These are phyloP conservation scores for Phytophthora meadii DNA, from an alignment of 352 stramenopile genomes.

Conservation along the genomic window DNA sequence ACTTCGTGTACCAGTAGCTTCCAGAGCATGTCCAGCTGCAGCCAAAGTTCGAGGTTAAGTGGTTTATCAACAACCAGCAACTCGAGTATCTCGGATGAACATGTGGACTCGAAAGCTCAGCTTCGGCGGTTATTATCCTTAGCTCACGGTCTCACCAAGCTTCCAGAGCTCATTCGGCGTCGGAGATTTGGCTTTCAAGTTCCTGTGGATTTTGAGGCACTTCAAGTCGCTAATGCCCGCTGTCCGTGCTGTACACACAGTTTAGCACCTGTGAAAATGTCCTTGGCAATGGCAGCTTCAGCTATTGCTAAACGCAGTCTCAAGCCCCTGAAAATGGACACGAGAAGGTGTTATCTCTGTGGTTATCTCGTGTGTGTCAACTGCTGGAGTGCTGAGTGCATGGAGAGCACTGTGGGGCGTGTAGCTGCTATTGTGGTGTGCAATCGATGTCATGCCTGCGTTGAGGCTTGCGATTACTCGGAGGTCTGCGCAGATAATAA, in stretches of 20 bases:
- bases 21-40: slow-evolving; percentile 23
- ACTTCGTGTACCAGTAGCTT: not conserved
- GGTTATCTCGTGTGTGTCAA: slow-evolving; percentile 34
- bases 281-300: slow-evolving; percentile 20
- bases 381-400: slow-evolving; percentile 35
- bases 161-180: slow-evolving; percentile 29
- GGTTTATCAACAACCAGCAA: slow-evolving; percentile 8
- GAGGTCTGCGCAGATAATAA: slow-evolving; percentile 22
- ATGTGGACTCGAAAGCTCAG: slow-evolving; percentile 20
- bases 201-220: slow-evolving; percentile 10
- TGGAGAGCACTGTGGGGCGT: slow-evolving; percentile 28
- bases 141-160: slow-evolving; percentile 29
- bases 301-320: slow-evolving; percentile 24
- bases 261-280: slow-evolving; percentile 33
- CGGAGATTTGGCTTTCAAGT: slow-evolving; percentile 36
- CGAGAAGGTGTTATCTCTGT: slow-evolving; percentile 33
- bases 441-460: slow-evolving; percentile 23
- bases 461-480: slow-evolving; percentile 37
- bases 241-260: slow-evolving; percentile 41
- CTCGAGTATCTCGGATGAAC: not conserved
- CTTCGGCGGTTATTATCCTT: slow-evolving; percentile 27
- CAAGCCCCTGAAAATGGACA: slow-evolving; percentile 24
- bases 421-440: slow-evolving; percentile 36
- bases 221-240: slow-evolving; percentile 24
- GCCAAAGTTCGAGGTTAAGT: slow-evolving; percentile 10